Base-by-base conservation (phyloP, 768 basidiomycete genomes). In the Boletales sp. region DNA sequence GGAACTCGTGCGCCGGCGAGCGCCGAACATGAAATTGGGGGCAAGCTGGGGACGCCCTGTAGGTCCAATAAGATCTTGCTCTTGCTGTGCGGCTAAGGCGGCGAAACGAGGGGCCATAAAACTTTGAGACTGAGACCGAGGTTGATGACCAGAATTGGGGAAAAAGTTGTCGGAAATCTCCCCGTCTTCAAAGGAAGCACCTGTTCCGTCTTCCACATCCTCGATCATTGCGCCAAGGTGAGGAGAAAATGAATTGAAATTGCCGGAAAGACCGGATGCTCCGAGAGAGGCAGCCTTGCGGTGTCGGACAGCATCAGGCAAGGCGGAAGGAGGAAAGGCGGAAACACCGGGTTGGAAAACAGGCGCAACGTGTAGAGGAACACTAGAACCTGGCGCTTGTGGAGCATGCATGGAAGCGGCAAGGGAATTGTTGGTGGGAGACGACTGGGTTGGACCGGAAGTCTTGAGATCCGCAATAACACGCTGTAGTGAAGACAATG, bases 391-490 rank as follows among this genome's bases (percentile, higher is more conserved):
- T 10, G 58, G 59, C 18, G 53, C 60, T 54, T 83, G 82, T 35
- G 79, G 67, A 14, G 71, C 68, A 54, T 79, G 72, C 61, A 80
- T 75, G 38, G 78, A 72, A 57, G 62, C 68, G 54, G 74, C 55
- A 33, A 71, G 63, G 4, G 69, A 64, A 44, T 71, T 75, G 51
- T 61, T 71, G 37, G 71, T 67, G 54, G 70, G 71, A 60, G 70
- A 68, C 0, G 50, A 37, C 58, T 69, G 79, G 61, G 73, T 80
- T 45, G 81, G 74, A 44, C 88, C 84, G 3, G 90, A 79, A 15
- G 87, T 86, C 77, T 93, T 95, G 56, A 96, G 76, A 68, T 97
- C 94, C 49, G 89, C 89, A 58, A 97, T 97, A 67, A 96, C 87
- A 50, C 90, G 83, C 64, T 97, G 93, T 46, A 97, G 81, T 28